Evolutionary conservation across 192 early-diverging fungal species (phyloP).

Genomic region (Podila verticillata): DNA sequence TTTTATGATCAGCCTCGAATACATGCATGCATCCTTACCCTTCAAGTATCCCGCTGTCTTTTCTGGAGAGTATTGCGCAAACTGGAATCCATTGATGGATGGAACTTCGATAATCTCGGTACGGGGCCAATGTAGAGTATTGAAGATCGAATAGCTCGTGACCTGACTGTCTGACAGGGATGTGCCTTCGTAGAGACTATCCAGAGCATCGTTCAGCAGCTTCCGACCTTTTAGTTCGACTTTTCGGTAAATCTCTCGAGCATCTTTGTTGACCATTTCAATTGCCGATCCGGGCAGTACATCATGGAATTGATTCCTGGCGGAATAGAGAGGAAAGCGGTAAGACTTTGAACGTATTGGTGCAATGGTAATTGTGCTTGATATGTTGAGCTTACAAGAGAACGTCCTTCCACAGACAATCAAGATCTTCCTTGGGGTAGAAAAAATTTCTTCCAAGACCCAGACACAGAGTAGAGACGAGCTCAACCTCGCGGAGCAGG

Average conservation of each 20-base stretch:
- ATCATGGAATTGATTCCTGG: slow-evolving; percentile 95
- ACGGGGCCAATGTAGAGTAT: slow-evolving; percentile 75
- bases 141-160: slow-evolving; percentile 61
- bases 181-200: slow-evolving; percentile 43
- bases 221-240: slow-evolving; percentile 33
- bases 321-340: not conserved
- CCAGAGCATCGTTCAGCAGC: slow-evolving; percentile 59
- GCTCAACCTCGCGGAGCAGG: slow-evolving; percentile 86
- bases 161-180: not conserved
- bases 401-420: slow-evolving; percentile 88
- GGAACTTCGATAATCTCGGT: slow-evolving; percentile 77
- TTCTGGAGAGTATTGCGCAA: slow-evolving; percentile 59
- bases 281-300: slow-evolving; percentile 94
- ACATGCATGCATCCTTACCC: slow-evolving; percentile 26
- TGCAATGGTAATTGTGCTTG: too few relatives aligned
- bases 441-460: slow-evolving; percentile 14
- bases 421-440: slow-evolving; percentile 82
- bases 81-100: slow-evolving; percentile 36
- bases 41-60: slow-evolving; percentile 53
- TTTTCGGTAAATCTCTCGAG: slow-evolving; percentile 60
- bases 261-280: slow-evolving; percentile 91
- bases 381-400: slow-evolving; percentile 66
- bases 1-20: not conserved
- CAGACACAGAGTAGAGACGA: slow-evolving; percentile 61
- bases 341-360: not conserved